Base-by-base conservation (phyloP, 345 rosid genomes). In the Boechera divaricarpa region DNA sequence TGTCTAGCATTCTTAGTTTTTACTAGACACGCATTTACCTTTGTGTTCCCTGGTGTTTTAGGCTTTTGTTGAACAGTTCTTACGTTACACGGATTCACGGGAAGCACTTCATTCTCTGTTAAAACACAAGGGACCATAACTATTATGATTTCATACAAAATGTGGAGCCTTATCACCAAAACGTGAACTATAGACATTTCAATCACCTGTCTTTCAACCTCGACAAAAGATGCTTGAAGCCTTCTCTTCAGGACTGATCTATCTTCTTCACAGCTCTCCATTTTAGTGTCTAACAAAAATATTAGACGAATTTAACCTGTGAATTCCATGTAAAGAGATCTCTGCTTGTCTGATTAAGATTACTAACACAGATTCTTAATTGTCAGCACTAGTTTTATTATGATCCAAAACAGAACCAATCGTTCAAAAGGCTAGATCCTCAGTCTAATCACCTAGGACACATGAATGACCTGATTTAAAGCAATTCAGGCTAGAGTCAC, bases 51-150 rank as follows among this genome's bases (percentile, higher is more conserved):
- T 58, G 67, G 67, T 24, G 63, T 45, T 60, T 49, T 7, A 49
- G 32, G 62, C 10, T 45, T 45, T 36, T 54, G 13, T 61, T 42
- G 65, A 55, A 54, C 49, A 33, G 32, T 63, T 53, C 18, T 32
- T 69, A 59, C 2, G 70, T 66, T 5, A 38, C 9, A 38, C 11
- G 48, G 48, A 31, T 77, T 90, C 87, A 95, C 11, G 98, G 94
- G 84, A 95, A 92, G 91, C 97, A 92, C 61, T 89, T 95, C 96
- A 95, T 90, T 85, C 96, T 85, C 99, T 92, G 90, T 85, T 83
- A 79, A 74, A 77, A 63, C 81, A 66, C 39, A 84, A 70, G 67
- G 59, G 78, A 44, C 77, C 81, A 66, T 45, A 21, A 77, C 58
- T 39, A 44, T 45, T 48, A 45, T 8, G 28, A 15, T 41, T 41